Conservation (phyloP, 169 alveolate species). For the Pseudocohnilembus persalinus region DNA sequence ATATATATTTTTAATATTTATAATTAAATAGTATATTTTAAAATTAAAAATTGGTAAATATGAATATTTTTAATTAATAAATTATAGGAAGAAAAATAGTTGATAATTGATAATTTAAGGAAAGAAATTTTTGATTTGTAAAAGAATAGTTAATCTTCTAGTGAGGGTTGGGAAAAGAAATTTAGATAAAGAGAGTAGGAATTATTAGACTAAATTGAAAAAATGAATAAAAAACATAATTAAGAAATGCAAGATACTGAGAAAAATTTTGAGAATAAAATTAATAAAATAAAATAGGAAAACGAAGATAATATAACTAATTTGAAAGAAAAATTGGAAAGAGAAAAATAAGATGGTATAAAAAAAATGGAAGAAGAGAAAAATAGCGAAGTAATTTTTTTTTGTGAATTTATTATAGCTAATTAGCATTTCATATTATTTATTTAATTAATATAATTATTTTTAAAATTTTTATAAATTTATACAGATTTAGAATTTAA, state of each 20-base stretch:
- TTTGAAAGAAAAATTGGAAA: slow-evolving; percentile 42
- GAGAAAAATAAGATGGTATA: slow-evolving; percentile 35
- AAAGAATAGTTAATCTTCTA: slow-evolving; percentile 38
- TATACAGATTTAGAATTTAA: slow-evolving; percentile 37
- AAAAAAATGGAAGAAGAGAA: slow-evolving; percentile 43
- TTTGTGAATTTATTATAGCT: slow-evolving; percentile 6
- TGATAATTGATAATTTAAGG: too few species aligned
- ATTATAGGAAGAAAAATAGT: too few species aligned
- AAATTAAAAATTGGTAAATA: too few species aligned
- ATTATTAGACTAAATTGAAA: slow-evolving; percentile 25
- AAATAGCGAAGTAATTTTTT: slow-evolving; percentile 29
- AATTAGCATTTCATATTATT: slow-evolving; percentile 16
- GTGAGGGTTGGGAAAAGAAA: slow-evolving; percentile 44
- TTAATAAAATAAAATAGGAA: slow-evolving; percentile 40
- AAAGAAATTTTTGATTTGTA: too few species aligned
- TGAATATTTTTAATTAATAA: too few species aligned
- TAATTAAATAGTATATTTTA: too few species aligned
- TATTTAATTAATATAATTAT: slow-evolving; percentile 16
- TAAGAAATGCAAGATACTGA: slow-evolving; percentile 40
- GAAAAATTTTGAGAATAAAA: slow-evolving; percentile 31
- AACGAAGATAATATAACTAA: slow-evolving; percentile 50
- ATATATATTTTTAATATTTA: too few species aligned
- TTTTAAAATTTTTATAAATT: too few species aligned
- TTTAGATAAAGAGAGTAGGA: slow-evolving; percentile 42
- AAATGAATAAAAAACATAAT: slow-evolving; percentile 48